Evolutionary conservation across 1,284 basidiomycete species (phyloP).

Genomic region (Cutaneotrichosporon curvatum): DNA sequence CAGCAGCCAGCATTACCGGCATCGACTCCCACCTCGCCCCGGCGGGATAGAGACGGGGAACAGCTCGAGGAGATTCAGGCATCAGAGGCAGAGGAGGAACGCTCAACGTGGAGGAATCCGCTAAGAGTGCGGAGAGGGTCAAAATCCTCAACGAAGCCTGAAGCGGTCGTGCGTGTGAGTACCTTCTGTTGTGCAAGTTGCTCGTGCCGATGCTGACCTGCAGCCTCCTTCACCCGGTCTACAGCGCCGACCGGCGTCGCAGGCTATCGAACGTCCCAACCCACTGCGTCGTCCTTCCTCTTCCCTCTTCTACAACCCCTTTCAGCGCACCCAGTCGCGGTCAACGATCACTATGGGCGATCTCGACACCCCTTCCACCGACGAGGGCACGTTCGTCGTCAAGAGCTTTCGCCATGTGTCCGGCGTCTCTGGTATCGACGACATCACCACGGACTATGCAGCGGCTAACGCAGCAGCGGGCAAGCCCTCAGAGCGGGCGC

Average conservation of each 20-base stretch:
- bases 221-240: neutral
- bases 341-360: conserved; percentile 21
- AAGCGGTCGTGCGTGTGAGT: neutral
- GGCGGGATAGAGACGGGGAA: neutral
- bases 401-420: conserved; percentile 43
- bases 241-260: neutral
- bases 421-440: conserved; percentile 29
- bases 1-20: too few relatives aligned
- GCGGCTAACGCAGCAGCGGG: too few relatives aligned
- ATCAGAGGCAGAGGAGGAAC: conserved; percentile 1
- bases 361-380: conserved; percentile 16
- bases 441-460: too few relatives aligned
- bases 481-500: too few relatives aligned
- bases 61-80: conserved; percentile 12
- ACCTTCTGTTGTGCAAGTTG: neutral
- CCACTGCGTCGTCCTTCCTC: conserved; percentile 29
- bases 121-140: neutral
- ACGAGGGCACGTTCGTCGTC: conserved; percentile 42
- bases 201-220: neutral
- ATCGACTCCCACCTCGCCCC: too few relatives aligned
- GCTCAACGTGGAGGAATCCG: conserved; percentile 4
- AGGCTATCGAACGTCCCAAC: neutral
- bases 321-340: conserved; percentile 30
- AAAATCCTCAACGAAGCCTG: neutral
- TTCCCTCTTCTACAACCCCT: conserved; percentile 32